Evolutionary conservation across 352 stramenopile genomes (phyloP).

Genomic region (Globisporangium megalacanthum): DNA sequence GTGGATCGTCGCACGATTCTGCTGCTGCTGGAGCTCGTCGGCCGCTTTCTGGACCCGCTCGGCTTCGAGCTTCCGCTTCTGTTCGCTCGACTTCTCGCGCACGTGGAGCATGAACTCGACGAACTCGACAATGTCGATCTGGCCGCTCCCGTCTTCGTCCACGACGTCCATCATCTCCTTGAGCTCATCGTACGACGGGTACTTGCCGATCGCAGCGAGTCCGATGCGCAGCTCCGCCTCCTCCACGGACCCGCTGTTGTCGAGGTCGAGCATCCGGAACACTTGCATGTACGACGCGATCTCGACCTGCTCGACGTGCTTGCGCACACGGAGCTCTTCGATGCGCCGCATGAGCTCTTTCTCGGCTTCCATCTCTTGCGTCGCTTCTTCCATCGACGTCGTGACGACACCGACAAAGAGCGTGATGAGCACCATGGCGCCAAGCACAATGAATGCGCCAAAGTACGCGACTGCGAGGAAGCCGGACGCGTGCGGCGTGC

Average conservation of each 20-base stretch:
- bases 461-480: conserved; percentile 76
- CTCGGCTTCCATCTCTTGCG: conserved; percentile 77
- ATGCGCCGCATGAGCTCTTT: conserved; percentile 62
- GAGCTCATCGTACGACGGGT: conserved; percentile 72
- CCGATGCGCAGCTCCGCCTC: conserved; percentile 79
- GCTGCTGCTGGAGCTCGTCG: conserved; percentile 4
- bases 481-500: conserved; percentile 30
- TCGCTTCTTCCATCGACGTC: conserved; percentile 88
- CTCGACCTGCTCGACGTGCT: conserved; percentile 36
- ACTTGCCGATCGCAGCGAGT: conserved; percentile 75
- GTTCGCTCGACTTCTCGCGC: conserved; percentile 56
- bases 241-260: conserved; percentile 79
- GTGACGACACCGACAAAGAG: conserved; percentile 91
- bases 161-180: conserved; percentile 85
- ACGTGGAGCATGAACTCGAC: conserved; percentile 85
- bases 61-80: conserved; percentile 20
- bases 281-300: conserved; percentile 78
- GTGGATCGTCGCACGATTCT: background rate
- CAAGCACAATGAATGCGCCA: conserved; percentile 75
- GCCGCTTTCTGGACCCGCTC: conserved; percentile 14
- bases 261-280: conserved; percentile 78
- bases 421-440: conserved; percentile 86
- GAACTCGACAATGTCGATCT: conserved; percentile 87
- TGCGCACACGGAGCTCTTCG: conserved; percentile 48
- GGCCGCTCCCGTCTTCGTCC: conserved; percentile 77